Conservation (phyloP, 2,329 filamentous ascomycete genomes). For the Geosmithia flava region DNA sequence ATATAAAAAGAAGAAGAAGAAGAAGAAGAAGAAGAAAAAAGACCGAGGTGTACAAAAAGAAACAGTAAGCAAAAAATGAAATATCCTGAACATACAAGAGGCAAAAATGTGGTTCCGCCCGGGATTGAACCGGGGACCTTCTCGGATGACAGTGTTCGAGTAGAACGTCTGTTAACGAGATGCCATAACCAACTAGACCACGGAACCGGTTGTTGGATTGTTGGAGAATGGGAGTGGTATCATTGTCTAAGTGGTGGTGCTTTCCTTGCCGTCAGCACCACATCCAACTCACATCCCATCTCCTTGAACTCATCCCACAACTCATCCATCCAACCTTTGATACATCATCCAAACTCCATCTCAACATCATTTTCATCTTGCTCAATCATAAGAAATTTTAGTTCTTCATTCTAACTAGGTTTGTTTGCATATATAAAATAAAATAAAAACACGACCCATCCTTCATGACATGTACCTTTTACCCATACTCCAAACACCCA, state of each 20-base stretch:
- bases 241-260: background rate
- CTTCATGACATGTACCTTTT: no score
- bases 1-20: background rate
- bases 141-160: constrained; percentile 5
- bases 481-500: no score
- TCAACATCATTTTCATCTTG: no score
- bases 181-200: constrained; percentile 16
- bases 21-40: background rate
- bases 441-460: no score
- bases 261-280: background rate
- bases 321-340: no score
- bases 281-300: no score
- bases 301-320: no score
- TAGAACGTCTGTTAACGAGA: constrained; percentile 10
- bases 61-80: background rate
- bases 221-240: background rate
- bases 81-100: no score
- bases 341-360: no score
- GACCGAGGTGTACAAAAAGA: background rate
- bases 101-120: constrained; percentile 12
- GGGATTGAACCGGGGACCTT: constrained; percentile 16
- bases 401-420: no score
- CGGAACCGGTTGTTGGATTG: constrained; percentile 6
- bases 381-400: no score
- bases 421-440: no score